Percentiles rank a stretch among this genome's conserved stretches.
Evolutionary conservation across 352 stramenopile species (phyloP).

Genomic region (Elongisporangium prolatum): DNA sequence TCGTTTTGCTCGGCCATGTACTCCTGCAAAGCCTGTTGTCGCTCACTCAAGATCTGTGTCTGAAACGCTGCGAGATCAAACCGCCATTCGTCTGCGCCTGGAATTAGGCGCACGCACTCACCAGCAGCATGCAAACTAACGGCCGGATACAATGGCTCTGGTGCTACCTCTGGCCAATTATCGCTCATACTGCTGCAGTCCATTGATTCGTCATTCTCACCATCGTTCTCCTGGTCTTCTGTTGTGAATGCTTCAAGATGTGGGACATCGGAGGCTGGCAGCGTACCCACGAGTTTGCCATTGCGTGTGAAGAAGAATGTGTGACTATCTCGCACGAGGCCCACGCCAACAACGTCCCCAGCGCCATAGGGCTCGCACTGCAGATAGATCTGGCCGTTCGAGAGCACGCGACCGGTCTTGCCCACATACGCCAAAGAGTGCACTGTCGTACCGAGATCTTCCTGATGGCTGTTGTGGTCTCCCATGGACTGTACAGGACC

Average conservation of each 20-base stretch:
- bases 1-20: constrained; percentile 6
- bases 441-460: constrained; percentile 31
- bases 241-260: constrained; percentile 19
- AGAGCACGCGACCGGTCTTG: constrained; percentile 46
- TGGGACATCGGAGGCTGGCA: constrained; percentile 42
- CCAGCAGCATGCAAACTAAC: constrained; percentile 43
- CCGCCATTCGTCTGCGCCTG: constrained; percentile 20
- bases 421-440: constrained; percentile 52
- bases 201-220: background rate
- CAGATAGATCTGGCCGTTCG: constrained; percentile 37
- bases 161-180: background rate
- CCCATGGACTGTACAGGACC: constrained; percentile 5
- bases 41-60: constrained; percentile 37
- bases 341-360: constrained; percentile 56
- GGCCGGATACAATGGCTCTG: constrained; percentile 25
- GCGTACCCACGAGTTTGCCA: constrained; percentile 36
- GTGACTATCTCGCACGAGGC: constrained; percentile 47
- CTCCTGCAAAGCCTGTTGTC: constrained; percentile 25
- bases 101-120: constrained; percentile 32
- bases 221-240: constrained; percentile 4
- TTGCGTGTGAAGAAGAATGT: constrained; percentile 78
- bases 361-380: constrained; percentile 46
- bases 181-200: constrained; percentile 2
- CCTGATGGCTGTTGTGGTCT: constrained; percentile 6
- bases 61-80: constrained; percentile 48